Base-by-base conservation (phyloP, 805 yeast genomes). In the Tetrapisispora nanseiensis region DNA sequence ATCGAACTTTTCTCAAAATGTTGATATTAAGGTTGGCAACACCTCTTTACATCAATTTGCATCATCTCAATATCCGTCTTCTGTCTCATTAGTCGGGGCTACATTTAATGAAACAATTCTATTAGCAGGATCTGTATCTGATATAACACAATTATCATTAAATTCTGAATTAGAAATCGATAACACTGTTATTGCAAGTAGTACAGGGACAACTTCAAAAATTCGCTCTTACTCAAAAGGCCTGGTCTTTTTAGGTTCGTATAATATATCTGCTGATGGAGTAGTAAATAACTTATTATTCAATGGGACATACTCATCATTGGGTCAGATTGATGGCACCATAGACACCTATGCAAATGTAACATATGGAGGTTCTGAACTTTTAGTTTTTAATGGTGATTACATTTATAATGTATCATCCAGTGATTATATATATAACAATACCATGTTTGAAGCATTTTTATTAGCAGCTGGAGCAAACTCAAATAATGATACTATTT, bases 1-100 rank as follows among this genome's bases (percentile, higher is more conserved):
- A 29, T 61, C 74, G 2, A 87, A 87, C 57, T 86, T 83, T 57
- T 65, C 81, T 9, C 38, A 57, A 4, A 47, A 52, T 11, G 49
- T 59, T 21, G 54, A 61, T 12, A 55, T 44, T 21, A 52, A 30
- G 43, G 63, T 78, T 32, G 76, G 78, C 0, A 70, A 75, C 48
- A 69, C 83, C 0, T 55, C 75, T 2, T 47, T 80, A 33, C 69
- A 70, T 44, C 37, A 49, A 12, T 46, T 66, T 28, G 70, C 78
- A 0, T 52, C 66, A 4, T 45, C 58, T 4, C 41, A 63, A 49
- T 48, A 57, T 19, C 51, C 66, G 45, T 31, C 43, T 6, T 50
- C 51, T 39, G 41, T 61, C 10, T 40, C 53, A 1, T 19, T 59
- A 2, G 43, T 40, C n/a, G 48, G 63, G 4, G 37, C 50, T 2